Base-by-base conservation (phyloP, 768 basidiomycete genomes). In the Leccinum uliginosum region DNA sequence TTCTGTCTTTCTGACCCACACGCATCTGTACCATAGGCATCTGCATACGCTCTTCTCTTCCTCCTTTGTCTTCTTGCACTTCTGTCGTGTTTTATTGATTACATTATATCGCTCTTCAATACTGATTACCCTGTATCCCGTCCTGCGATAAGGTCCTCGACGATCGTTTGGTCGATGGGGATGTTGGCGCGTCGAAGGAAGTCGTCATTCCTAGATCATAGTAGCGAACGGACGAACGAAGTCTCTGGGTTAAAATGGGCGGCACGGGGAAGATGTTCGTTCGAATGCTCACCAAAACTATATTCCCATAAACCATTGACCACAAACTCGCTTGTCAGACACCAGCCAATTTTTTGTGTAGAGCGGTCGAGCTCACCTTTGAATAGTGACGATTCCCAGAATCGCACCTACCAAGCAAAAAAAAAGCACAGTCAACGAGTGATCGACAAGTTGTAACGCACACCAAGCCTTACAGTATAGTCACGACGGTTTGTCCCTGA, bases 351-450 rank as follows among this genome's bases (percentile, higher is more conserved):
- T 43, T 38, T 26, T 19, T 1, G 19, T 19, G 19, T 40, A 10
- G 38, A 24, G 44, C 15, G 23, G 15, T 24, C 14, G 14, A 23
- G 29, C 64, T 48, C 59, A 91, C 91, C 82, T 95, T 97, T 53
- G 92, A 95, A 71, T 94, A 93, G 77, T 98, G 95, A 53, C 96
- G 78, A 45, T 74, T 84, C 0, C 96, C 96, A 9, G 93, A 91
- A 71, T 98, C 96, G 66, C 93, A 95, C 49, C 89, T 91, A 10
- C 12, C 14, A 23, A 49, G 35, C n/a, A 8, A 38, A 3, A n/a
- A 4, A 5, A 14, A 10, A 53, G 15, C 45, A 10, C 23, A 14
- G 23, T 17, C 45, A 26, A 24, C 10, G 15, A 46, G 17, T 23
- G 14, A 17, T 46, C 23, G 9, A 26, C 29, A 46, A 12, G 24